Conservation (phyloP, 75 land plant genomes). For the Larix kaempferi region DNA sequence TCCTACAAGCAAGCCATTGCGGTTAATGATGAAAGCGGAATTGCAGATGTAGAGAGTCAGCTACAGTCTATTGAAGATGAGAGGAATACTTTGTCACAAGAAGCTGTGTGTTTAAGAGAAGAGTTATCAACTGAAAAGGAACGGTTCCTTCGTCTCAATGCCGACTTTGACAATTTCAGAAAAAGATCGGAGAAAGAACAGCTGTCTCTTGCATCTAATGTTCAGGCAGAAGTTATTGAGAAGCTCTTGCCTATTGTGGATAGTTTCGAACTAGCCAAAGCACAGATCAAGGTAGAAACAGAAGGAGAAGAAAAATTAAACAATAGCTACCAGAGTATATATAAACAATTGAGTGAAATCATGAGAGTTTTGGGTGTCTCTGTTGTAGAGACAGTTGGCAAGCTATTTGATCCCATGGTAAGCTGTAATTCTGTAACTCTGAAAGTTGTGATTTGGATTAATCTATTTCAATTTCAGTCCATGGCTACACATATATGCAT, state of each 20-base stretch:
- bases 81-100: constrained; percentile 42
- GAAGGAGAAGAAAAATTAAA: constrained; percentile 85
- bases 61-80: constrained; percentile 63
- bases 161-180: constrained; percentile 93
- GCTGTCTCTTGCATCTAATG: constrained; percentile 52
- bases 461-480: neutral
- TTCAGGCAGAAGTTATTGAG: constrained; percentile 87
- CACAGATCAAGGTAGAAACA: constrained; percentile 78
- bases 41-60: constrained; percentile 52
- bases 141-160: constrained; percentile 81
- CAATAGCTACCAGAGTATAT: constrained; percentile 90
- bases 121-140: constrained; percentile 58
- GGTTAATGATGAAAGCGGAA: constrained; percentile 47
- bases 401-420: constrained; percentile 84
- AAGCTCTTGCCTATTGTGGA: constrained; percentile 79
- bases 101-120: constrained; percentile 46
- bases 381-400: constrained; percentile 77
- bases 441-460: neutral
- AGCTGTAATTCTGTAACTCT: constrained; percentile 15
- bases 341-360: constrained; percentile 91
- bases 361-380: constrained; percentile 71
- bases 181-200: constrained; percentile 79
- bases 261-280: constrained; percentile 92
- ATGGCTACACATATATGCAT: neutral
- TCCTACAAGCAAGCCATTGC: constrained; percentile 70